A percentile compares a stretch with the other conserved stretches of the same genome.
These are phyloP conservation scores for Albifimbria verrucaria DNA, from an alignment of 2,329 filamentous ascomycete genomes.

Conservation along the genomic window DNA sequence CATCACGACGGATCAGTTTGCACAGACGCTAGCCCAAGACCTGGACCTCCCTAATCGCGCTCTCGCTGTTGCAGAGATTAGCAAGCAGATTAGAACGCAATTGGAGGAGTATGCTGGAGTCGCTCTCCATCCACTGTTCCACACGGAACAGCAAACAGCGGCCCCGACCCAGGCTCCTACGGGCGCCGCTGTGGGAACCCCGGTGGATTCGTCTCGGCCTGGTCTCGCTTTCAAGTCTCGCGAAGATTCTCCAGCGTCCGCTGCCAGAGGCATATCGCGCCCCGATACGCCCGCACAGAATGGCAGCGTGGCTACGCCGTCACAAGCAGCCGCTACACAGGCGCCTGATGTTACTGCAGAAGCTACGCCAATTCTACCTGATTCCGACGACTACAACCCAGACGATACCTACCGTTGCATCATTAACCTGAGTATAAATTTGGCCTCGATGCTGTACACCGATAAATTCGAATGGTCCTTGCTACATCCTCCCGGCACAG, in stretches of 20 bases:
- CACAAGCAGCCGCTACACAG: slow-evolving; percentile 33
- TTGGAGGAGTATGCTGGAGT: slow-evolving; percentile 95
- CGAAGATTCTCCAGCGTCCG: slow-evolving; percentile 36
- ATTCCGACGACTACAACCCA: slow-evolving; percentile 75
- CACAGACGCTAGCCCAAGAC: slow-evolving; percentile 85
- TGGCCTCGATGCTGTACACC: slow-evolving; percentile 87
- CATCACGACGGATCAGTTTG: slow-evolving; percentile 93
- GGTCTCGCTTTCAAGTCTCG: slow-evolving; percentile 28
- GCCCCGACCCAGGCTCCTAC: slow-evolving; percentile 12
- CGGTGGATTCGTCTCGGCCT: slow-evolving; percentile 25
- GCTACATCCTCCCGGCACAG: slow-evolving; percentile 84
- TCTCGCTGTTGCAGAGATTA: slow-evolving; percentile 72
- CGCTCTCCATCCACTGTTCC: slow-evolving; percentile 88
- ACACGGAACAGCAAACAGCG: slow-evolving; percentile 46
- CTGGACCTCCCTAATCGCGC: slow-evolving; percentile 80
- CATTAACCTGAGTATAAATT: slow-evolving; percentile 84
- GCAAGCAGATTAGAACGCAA: slow-evolving; percentile 90
- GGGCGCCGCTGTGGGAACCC: slow-evolving; percentile 9
- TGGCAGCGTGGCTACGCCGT: slow-evolving; percentile 47
- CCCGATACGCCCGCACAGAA: slow-evolving; percentile 56
- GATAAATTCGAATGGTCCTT: slow-evolving; percentile 99
- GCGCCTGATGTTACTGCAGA: slow-evolving; percentile 62
- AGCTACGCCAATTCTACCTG: slow-evolving; percentile 57
- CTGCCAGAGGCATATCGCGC: slow-evolving; percentile 37
- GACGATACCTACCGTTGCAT: slow-evolving; percentile 95